Evolutionary conservation across 306 rosid species (phyloP).

Genomic region (Begonia loranthoides): DNA sequence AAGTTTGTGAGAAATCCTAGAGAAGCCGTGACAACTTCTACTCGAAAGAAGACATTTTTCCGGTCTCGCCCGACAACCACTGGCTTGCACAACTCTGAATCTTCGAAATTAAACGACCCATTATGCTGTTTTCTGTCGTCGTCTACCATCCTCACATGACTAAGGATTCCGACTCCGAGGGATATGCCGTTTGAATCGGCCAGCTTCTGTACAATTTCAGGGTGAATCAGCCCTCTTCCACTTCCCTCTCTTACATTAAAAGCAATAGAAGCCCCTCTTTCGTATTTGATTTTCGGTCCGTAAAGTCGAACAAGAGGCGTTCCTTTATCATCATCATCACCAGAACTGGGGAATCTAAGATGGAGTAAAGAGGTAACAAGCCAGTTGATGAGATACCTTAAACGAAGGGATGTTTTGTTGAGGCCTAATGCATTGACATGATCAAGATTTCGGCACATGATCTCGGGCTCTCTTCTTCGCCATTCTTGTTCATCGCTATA

Average conservation of each 20-base stretch:
- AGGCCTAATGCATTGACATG: constrained; percentile 84
- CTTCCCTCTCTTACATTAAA: constrained; percentile 59
- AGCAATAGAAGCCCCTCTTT: constrained; percentile 92
- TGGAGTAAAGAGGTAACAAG: constrained; percentile 86
- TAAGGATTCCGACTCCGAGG: constrained; percentile 78
- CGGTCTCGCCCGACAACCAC: constrained; percentile 60
- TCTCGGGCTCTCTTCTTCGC: constrained; percentile 65
- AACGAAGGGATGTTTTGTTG: constrained; percentile 72
- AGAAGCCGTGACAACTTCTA: constrained; percentile 91
- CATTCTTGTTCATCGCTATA: constrained; percentile 49
- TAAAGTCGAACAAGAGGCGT: constrained; percentile 66
- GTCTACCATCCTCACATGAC: constrained; percentile 62
- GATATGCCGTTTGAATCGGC: constrained; percentile 83
- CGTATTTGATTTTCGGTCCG: constrained; percentile 95
- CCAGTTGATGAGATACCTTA: constrained; percentile 86
- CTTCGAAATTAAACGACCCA: constrained; percentile 35
- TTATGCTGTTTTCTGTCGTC: constrained; percentile 36
- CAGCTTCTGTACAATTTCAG: constrained; percentile 79
- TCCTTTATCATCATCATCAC: constrained; percentile 24
- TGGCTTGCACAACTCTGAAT: constrained; percentile 63
- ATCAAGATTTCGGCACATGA: constrained; percentile 53
- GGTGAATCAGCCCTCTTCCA: constrained; percentile 56
- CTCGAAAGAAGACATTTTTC: constrained; percentile 55
- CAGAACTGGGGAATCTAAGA: constrained; percentile 33
- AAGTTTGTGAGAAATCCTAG: constrained; percentile 84